Evolutionary conservation across 2,329 filamentous ascomycete species (phyloP), one percentile per base, ranked within the genome.

Genomic region (Colletotrichum tanaceti): DNA sequence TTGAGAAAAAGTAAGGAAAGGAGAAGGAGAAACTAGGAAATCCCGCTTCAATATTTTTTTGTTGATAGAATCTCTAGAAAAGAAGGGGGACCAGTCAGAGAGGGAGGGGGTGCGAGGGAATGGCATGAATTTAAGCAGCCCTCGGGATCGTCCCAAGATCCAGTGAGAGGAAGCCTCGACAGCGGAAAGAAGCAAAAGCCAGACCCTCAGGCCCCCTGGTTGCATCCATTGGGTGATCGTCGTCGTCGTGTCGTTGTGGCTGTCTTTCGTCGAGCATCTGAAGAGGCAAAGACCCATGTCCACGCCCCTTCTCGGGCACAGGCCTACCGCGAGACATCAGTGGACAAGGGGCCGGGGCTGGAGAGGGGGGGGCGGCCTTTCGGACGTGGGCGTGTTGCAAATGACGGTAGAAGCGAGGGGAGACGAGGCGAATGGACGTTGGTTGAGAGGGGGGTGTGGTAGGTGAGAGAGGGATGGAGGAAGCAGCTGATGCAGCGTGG

Each of bases 91-190:
- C 75, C 73, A 72, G 71, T 74, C 73, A 72, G 73, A 73, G 75
- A 74, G 72, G 71, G 73, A 72, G 74, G 63, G 61, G 46, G 49
- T 43, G 65, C 67, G 74, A 68, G 67, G 68, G 72, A 74, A 75
- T 75, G 76, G 75, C 78, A 80, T 78, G 77, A 79, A 77, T 81
- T 81, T 84, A 83, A 80, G 77, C 76, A 74, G 73, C 73, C 74
- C 71, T 67, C 65, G 73, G 75, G 81, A 80, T 81, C 79, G 75
- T 73, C 80, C 74, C 72, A 73, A 75, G 74, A 28, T 50, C 32
- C 14, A 54, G 32, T 10, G 11, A 22, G 5, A 58, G 38, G 14
- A 41, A 28, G 32, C 35, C 41, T 28, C 44, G 44, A 62, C 49
- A 18, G 47, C n/a, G 6, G 50, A 5, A 18, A 35, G 63, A 58